Conservation (phyloP, 148 eudicot species). For the Cornus suecica region DNA sequence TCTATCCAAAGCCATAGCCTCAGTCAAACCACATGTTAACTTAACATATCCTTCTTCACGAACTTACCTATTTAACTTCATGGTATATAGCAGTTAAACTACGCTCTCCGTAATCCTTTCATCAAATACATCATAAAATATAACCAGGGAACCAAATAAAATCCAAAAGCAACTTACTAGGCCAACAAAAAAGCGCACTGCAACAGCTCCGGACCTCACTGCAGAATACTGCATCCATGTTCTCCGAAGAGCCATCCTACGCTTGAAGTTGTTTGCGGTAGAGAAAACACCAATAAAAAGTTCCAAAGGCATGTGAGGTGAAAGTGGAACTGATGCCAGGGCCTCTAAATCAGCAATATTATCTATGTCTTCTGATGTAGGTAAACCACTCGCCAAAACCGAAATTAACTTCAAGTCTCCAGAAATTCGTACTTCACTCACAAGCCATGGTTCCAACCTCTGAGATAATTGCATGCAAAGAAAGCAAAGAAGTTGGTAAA, state of each 20-base stretch:
- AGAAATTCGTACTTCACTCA: slow-evolving; percentile 5
- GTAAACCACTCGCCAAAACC: slow-evolving; percentile 9
- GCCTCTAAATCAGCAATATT: not conserved
- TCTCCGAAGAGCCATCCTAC: slow-evolving; percentile 12
- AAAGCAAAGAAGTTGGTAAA: not conserved
- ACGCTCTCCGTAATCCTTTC: not conserved
- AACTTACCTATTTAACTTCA: no score
- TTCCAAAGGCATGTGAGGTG: slow-evolving; percentile 3
- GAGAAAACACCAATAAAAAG: slow-evolving; percentile 14
- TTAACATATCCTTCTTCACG: no score
- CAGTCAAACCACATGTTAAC: no score
- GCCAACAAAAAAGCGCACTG: slow-evolving; percentile 9
- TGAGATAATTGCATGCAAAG: not conserved
- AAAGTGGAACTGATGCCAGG: slow-evolving; percentile 6
- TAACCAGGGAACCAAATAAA: not conserved
- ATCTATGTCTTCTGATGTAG: slow-evolving; percentile 8
- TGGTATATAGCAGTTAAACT: not conserved
- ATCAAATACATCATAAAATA: not conserved
- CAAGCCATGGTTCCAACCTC: slow-evolving; percentile 16
- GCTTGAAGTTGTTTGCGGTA: slow-evolving; percentile 11
- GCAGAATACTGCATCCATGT: slow-evolving; percentile 14
- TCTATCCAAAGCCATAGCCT: no score
- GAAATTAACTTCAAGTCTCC: slow-evolving; percentile 13
- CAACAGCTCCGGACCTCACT: slow-evolving; percentile 13
- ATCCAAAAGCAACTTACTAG: slow-evolving; percentile 5